Conservation (phyloP, 2,329 filamentous ascomycete species). For the Cladophialophora immunda region DNA sequence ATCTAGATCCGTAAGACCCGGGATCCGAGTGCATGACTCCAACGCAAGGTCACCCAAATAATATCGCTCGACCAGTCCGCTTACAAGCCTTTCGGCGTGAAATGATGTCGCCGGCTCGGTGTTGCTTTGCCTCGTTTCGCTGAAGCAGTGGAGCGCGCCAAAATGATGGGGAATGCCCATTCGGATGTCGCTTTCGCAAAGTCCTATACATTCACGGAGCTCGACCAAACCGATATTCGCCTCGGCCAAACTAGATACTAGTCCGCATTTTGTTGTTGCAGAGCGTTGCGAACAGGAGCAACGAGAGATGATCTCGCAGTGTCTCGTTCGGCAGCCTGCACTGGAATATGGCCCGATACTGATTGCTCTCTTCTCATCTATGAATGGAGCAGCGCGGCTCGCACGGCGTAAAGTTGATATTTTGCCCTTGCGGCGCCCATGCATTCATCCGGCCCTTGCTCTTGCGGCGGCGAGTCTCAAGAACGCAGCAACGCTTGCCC, state of each 20-base stretch:
- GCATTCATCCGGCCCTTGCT: slow-evolving; percentile 22
- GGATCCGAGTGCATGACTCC: not conserved
- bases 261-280: not conserved
- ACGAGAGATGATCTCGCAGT: not conserved
- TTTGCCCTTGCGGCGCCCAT: not conserved
- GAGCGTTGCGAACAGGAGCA: not conserved
- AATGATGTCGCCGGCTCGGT: not conserved
- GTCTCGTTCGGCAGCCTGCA: not conserved
- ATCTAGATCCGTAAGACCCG: not conserved
- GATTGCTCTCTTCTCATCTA: not conserved
- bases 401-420: not conserved
- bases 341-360: not conserved
- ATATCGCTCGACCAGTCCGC: not conserved
- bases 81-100: not conserved
- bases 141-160: not conserved
- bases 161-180: not conserved
- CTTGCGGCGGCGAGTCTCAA: slow-evolving; percentile 32
- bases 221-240: not conserved
- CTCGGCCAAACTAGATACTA: not conserved
- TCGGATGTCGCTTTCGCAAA: not conserved
- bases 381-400: not conserved
- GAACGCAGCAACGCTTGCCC: slow-evolving; percentile 30
- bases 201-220: not conserved
- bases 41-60: not conserved
- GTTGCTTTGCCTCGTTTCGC: not conserved